Evolutionary conservation across 78 protist species (phyloP).

Genomic region (Dictyostelium intermedium): DNA sequence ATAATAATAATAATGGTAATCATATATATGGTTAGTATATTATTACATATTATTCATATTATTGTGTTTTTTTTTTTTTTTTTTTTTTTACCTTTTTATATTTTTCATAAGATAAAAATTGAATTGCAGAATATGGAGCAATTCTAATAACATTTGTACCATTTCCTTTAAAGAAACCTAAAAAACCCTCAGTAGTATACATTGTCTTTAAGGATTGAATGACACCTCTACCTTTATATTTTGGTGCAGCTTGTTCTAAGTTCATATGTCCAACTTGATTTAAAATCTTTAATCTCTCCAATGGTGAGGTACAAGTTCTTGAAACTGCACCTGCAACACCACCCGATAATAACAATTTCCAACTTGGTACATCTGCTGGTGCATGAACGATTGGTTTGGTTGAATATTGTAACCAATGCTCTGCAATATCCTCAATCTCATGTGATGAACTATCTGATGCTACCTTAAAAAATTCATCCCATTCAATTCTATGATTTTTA

Average conservation of each 20-base stretch:
- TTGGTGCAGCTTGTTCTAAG: slow-evolving; percentile 12
- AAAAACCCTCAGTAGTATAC: slow-evolving; percentile 53
- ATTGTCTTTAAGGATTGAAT: slow-evolving; percentile 32
- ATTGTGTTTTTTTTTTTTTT: background rate
- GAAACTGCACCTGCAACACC: slow-evolving; percentile 95
- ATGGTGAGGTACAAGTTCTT: slow-evolving; percentile 91
- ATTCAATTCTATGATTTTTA: slow-evolving; percentile 63
- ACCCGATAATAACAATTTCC: slow-evolving; percentile 86
- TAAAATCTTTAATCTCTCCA: slow-evolving; percentile 93
- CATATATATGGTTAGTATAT: too few relatives aligned
- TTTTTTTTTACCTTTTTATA: slow-evolving; percentile 37
- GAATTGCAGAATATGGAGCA: slow-evolving; percentile 82
- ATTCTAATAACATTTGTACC: slow-evolving; percentile 87
- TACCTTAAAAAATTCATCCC: slow-evolving; percentile 48
- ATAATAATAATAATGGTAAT: background rate
- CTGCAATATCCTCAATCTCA: slow-evolving; percentile 63
- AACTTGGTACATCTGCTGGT: slow-evolving; percentile 57
- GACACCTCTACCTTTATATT: slow-evolving; percentile 34
- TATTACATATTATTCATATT: background rate
- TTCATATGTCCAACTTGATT: slow-evolving; percentile 81
- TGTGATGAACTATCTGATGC: slow-evolving; percentile 16
- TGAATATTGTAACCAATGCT: slow-evolving; percentile 55
- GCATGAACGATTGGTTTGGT: slow-evolving; percentile 37
- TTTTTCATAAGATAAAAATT: slow-evolving; percentile 80
- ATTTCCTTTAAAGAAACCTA: slow-evolving; percentile 90